Base-by-base conservation (phyloP, 1,139 yeast species). In the Nadsonia commutata region DNA sequence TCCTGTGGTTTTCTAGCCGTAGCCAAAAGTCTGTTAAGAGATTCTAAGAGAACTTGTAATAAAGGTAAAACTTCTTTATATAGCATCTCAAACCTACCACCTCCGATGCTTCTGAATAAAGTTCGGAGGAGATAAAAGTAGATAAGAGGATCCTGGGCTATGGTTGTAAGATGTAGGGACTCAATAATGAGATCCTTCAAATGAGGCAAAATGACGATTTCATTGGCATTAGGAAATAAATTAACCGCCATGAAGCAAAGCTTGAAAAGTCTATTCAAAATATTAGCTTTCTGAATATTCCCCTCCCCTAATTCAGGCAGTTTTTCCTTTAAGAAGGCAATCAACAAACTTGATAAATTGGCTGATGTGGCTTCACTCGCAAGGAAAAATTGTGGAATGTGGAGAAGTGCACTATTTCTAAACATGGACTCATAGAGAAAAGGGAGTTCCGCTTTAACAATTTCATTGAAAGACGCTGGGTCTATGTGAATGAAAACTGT, bases 241-340 rank as follows among this genome's bases (percentile, higher is more conserved):
- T 84, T 90, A 2, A 93, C 96, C 2, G 96, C 88, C 95, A 90
- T 85, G 59, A 90, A 88, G 52, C 95, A 85, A 40, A 90, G 67
- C 61, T 88, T 90, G 72, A 86, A 90, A 39, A 93, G 66, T 44
- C 96, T 69, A 18, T 86, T 82, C 52, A 90, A 66, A 45, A 90
- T 80, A 52, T 83, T 84, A 0, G 95, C 78, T 52, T 81, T 82
- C 23, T 80, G 72, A 33, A 80, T 71, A 55, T 85, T 88, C 23
- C 80, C 80, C 48, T 81, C 78, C 1, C 97, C 98, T 31, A 90
- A 67, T 48, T 80, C 85, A 20, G 76, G 78, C 40, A 93, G 66
- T 51, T 82, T 82, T 0, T 78, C 70, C 52, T 78, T 78, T 51
- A 90, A 68, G 57, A 85, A 88, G 3, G 81, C 72, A 18, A 93